Evolutionary conservation across 2,329 filamentous ascomycete species (phyloP).

Genomic region (Ceratocystis alfenasii): DNA sequence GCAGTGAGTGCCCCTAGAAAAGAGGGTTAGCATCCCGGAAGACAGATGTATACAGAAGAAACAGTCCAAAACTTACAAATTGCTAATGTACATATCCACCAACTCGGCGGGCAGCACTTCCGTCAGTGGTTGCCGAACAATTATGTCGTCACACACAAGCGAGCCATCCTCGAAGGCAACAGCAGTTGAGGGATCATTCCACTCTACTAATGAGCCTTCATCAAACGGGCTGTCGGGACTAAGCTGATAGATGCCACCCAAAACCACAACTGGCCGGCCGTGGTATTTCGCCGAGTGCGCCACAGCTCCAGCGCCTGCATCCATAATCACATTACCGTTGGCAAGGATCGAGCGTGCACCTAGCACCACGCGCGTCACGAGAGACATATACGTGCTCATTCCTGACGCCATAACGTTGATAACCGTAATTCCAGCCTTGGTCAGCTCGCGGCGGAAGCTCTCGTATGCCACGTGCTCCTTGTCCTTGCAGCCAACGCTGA

Average conservation of each 20-base stretch:
- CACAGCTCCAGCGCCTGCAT: slow-evolving; percentile 71
- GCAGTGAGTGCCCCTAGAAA: slow-evolving; percentile 49
- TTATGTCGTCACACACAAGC: slow-evolving; percentile 58
- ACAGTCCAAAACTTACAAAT: slow-evolving; percentile 39
- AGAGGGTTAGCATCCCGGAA: not conserved
- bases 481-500: slow-evolving; percentile 9
- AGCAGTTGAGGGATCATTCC: slow-evolving; percentile 66
- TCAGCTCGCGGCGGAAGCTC: slow-evolving; percentile 64
- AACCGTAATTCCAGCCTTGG: slow-evolving; percentile 64
- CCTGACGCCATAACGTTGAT: slow-evolving; percentile 76
- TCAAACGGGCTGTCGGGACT: slow-evolving; percentile 82
- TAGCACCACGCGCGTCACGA: slow-evolving; percentile 89
- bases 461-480: slow-evolving; percentile 31
- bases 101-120: slow-evolving; percentile 70
- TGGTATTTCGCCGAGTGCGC: slow-evolving; percentile 75
- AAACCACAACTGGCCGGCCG: slow-evolving; percentile 72
- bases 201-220: slow-evolving; percentile 70
- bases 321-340: slow-evolving; percentile 75
- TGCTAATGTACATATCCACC: slow-evolving; percentile 75
- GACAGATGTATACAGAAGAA: slow-evolving; percentile 10
- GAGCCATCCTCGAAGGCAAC: slow-evolving; percentile 68
- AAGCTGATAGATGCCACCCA: slow-evolving; percentile 87
- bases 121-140: slow-evolving; percentile 65
- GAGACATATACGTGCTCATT: slow-evolving; percentile 86
- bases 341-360: slow-evolving; percentile 77